Evolutionary conservation across 805 yeast genomes (phyloP).

Genomic region (Kuraishia cidri): DNA sequence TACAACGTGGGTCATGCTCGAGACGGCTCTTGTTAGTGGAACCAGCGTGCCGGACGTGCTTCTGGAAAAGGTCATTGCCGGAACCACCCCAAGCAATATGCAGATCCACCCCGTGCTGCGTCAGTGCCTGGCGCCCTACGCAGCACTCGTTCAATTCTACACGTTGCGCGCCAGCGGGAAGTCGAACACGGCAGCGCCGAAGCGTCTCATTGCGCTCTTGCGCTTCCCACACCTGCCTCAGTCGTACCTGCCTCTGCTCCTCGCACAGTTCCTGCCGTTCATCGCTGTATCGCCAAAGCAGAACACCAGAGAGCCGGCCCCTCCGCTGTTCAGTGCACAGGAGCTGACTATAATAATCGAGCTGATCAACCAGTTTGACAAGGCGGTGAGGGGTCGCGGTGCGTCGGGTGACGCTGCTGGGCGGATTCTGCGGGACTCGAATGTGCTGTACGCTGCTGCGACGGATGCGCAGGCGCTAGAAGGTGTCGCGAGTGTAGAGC

Average conservation of each 20-base stretch:
- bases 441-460: conserved; percentile 12
- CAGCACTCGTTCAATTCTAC: conserved; percentile 44
- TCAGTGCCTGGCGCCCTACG: conserved; percentile 68
- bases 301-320: background rate
- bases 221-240: conserved; percentile 44
- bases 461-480: conserved; percentile 2
- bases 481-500: background rate
- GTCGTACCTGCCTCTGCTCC: conserved; percentile 36
- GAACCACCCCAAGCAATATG: conserved; percentile 12
- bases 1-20: conserved; percentile 54
- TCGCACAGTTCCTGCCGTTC: conserved; percentile 39
- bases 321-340: conserved; percentile 7
- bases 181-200: conserved; percentile 13
- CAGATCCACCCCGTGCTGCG: conserved; percentile 46
- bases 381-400: conserved; percentile 6
- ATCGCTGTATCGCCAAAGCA: conserved; percentile 8
- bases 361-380: conserved; percentile 14
- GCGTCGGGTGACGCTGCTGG: conserved; percentile 5
- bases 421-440: conserved; percentile 6
- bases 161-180: conserved; percentile 17
- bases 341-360: conserved; percentile 14
- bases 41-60: conserved; percentile 47
- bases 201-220: conserved; percentile 28
- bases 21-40: conserved; percentile 44
- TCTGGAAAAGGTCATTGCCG: conserved; percentile 4